These are phyloP conservation scores for Chalaropsis ovoidea DNA, from an alignment of 2,329 filamentous ascomycete species.

Conservation along the genomic window DNA sequence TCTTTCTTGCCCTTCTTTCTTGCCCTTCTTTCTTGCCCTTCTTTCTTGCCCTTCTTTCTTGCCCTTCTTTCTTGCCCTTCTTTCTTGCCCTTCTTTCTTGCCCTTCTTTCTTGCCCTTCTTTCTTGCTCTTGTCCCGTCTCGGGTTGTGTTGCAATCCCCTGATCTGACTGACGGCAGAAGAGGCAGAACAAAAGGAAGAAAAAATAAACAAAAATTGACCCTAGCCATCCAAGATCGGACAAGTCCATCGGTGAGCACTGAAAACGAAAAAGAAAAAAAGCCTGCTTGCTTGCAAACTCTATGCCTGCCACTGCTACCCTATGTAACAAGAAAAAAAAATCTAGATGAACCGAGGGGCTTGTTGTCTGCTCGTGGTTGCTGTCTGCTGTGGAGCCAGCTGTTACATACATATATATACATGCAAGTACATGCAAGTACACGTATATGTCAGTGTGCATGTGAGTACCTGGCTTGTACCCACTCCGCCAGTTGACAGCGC, in stretches of 20 bases:
- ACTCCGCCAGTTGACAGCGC: neutral
- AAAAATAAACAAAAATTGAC: neutral
- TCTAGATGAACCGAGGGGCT: neutral
- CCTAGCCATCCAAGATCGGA: neutral
- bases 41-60: constrained; percentile 2
- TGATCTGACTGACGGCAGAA: neutral
- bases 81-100: neutral
- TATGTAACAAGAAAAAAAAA: no score
- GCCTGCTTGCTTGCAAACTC: constrained; percentile 1
- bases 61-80: neutral
- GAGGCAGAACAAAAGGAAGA: neutral
- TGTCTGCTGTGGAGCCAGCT: neutral
- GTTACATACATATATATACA: neutral
- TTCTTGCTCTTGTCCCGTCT: neutral
- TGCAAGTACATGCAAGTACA: neutral
- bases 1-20: neutral
- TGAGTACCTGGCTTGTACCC: neutral
- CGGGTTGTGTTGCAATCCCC: neutral
- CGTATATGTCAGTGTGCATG: no score
- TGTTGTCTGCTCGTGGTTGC: neutral
- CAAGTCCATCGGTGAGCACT: neutral
- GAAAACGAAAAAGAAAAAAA: neutral
- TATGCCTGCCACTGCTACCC: neutral
- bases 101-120: neutral
- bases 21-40: neutral